Conservation (phyloP, 257 asterid species). For the Forsythia suspensa region DNA sequence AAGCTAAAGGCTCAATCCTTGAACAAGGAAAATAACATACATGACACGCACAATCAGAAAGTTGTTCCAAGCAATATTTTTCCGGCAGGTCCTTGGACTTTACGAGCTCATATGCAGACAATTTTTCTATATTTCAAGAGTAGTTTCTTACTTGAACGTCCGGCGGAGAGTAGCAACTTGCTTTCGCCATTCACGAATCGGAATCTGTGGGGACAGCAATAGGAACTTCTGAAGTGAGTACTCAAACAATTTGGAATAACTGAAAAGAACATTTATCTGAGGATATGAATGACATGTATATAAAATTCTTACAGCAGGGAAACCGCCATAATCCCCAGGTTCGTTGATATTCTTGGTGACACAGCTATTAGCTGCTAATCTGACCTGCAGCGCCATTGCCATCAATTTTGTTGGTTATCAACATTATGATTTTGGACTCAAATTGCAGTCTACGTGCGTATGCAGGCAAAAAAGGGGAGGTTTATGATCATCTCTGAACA, state of each 20-base stretch:
- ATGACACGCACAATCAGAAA: neutral
- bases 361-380: constrained; percentile 83
- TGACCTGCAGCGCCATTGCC: constrained; percentile 54
- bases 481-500: neutral
- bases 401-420: constrained; percentile 4
- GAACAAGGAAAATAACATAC: neutral
- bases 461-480: neutral
- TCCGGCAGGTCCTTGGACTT: constrained; percentile 1
- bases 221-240: neutral
- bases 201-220: constrained; percentile 47
- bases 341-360: constrained; percentile 77
- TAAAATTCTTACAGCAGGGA: constrained; percentile 83
- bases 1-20: neutral
- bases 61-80: neutral
- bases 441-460: neutral
- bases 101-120: neutral
- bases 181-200: constrained; percentile 78
- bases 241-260: constrained; percentile 5
- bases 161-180: constrained; percentile 55
- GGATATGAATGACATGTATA: constrained; percentile 8
- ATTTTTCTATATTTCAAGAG: constrained; percentile 17
- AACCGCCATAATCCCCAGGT: constrained; percentile 94
- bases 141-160: constrained; percentile 32
- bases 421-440: neutral
- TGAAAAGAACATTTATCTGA: neutral